These are phyloP conservation scores for Moesziomyces sp. DNA, from an alignment of 1,284 basidiomycete genomes.

Conservation along the genomic window DNA sequence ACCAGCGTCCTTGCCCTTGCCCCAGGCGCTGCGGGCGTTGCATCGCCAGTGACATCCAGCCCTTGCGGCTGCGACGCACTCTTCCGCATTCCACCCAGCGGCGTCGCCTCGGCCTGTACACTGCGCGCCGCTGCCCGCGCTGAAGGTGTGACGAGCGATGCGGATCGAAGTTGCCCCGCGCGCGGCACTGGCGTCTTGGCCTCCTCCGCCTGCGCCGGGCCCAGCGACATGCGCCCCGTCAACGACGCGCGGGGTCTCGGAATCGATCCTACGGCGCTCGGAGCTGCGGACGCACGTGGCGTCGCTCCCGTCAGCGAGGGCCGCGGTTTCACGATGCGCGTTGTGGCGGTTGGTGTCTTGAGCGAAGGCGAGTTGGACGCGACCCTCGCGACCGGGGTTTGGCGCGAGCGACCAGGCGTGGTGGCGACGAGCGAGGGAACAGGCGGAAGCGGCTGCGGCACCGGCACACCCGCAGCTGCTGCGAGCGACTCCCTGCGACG, in stretches of 20 bases:
- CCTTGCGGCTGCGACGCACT: conserved; percentile 39
- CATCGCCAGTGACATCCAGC: conserved; percentile 5
- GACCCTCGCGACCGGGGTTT: conserved; percentile 1
- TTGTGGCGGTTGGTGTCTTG: conserved; percentile 24
- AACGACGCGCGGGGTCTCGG: conserved; percentile 27
- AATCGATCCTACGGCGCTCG: conserved; percentile 4
- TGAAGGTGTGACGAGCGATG: conserved; percentile 26
- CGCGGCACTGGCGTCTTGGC: neutral
- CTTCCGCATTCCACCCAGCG: conserved; percentile 20
- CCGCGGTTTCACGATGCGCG: conserved; percentile 19
- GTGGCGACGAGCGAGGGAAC: conserved; percentile 24
- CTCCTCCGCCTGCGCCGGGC: no score
- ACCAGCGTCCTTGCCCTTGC: conserved; percentile 19
- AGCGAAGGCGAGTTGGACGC: conserved; percentile 8
- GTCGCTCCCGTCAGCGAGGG: conserved; percentile 25
- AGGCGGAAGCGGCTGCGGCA: conserved; percentile 22
- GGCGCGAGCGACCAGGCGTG: conserved; percentile 17
- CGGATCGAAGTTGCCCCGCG: conserved; percentile 13
- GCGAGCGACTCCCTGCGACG: conserved; percentile 32
- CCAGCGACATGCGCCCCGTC: neutral
- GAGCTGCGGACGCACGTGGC: conserved; percentile 13
- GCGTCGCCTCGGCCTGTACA: conserved; percentile 8
- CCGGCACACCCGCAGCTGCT: conserved; percentile 17
- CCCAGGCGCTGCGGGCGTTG: conserved; percentile 6
- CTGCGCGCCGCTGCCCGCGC: neutral